A percentile compares a stretch with the other conserved stretches of the same genome.
Conservation (phyloP, 2,329 filamentous ascomycete species). For the Alternaria brassicae region DNA sequence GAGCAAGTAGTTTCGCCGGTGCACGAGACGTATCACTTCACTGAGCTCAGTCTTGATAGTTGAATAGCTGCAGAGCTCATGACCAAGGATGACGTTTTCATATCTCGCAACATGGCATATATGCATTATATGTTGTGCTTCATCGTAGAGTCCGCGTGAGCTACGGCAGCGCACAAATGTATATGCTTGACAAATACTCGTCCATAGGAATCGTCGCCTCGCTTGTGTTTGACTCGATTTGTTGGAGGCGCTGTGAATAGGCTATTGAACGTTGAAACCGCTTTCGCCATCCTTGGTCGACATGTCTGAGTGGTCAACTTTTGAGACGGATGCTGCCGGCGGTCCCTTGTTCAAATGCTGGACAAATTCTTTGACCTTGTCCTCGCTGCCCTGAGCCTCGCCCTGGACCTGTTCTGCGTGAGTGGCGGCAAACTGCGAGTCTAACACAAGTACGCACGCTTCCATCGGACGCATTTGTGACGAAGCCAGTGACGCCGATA, state of each 20-base stretch:
- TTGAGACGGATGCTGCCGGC: constrained; percentile 72
- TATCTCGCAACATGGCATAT: not conserved
- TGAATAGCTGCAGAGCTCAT: not conserved
- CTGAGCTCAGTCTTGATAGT: not conserved
- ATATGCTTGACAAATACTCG: not conserved
- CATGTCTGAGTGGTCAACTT: constrained; percentile 73
- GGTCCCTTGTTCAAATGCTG: constrained; percentile 80
- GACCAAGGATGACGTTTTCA: no score
- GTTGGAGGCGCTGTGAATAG: not conserved
- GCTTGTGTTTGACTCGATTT: not conserved
- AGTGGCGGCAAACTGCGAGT: constrained; percentile 5
- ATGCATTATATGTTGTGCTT: not conserved
- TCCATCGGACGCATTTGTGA: constrained; percentile 57
- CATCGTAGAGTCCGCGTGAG: not conserved
- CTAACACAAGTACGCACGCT: constrained; percentile 39
- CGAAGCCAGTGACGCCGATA: constrained; percentile 56
- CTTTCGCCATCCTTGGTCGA: constrained; percentile 70
- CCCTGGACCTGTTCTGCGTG: constrained; percentile 73
- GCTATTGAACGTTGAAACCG: constrained; percentile 59
- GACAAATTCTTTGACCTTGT: constrained; percentile 71
- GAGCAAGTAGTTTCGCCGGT: not conserved
- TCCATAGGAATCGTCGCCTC: not conserved
- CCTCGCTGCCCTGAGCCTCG: constrained; percentile 79
- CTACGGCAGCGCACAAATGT: not conserved
- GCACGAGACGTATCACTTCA: not conserved